These are phyloP conservation scores for Curvularia spicifera DNA, from an alignment of 2,329 filamentous ascomycete species.

Conservation along the genomic window DNA sequence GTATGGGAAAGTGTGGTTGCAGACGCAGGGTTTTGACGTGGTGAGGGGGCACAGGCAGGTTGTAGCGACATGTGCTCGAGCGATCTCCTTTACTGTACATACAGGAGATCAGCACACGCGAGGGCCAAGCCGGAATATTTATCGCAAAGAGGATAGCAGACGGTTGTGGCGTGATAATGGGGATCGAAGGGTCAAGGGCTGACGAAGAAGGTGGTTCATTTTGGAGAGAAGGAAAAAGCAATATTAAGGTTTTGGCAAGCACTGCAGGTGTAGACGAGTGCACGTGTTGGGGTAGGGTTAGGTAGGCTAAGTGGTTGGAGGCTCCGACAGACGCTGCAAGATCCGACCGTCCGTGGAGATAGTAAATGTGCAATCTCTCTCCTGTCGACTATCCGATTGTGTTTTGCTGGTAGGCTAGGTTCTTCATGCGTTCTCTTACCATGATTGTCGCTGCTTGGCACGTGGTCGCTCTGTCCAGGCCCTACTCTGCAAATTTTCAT, in stretches of 20 bases:
- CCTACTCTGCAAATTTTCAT: no score
- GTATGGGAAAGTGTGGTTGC: conserved; percentile 43
- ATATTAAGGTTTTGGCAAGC: not conserved
- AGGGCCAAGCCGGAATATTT: not conserved
- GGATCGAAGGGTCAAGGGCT: not conserved
- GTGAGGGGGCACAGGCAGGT: not conserved
- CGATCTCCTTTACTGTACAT: not conserved
- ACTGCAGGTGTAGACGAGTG: not conserved
- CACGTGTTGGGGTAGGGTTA: not conserved
- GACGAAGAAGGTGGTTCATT: no score
- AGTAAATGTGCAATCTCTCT: not conserved
- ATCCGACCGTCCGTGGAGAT: not conserved
- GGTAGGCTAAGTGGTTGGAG: not conserved
- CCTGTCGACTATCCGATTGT: not conserved
- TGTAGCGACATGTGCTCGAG: not conserved
- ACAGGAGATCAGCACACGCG: not conserved
- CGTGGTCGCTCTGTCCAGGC: no score
- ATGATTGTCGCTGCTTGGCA: no score
- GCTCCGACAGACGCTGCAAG: no score
- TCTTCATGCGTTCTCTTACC: not conserved
- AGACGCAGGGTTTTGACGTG: conserved; percentile 30
- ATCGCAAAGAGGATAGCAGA: no score
- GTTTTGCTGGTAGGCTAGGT: not conserved
- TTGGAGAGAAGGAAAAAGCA: not conserved
- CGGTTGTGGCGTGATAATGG: not conserved